Evolutionary conservation across 345 rosid species (phyloP).

Genomic region (Euphorbia peplus): DNA sequence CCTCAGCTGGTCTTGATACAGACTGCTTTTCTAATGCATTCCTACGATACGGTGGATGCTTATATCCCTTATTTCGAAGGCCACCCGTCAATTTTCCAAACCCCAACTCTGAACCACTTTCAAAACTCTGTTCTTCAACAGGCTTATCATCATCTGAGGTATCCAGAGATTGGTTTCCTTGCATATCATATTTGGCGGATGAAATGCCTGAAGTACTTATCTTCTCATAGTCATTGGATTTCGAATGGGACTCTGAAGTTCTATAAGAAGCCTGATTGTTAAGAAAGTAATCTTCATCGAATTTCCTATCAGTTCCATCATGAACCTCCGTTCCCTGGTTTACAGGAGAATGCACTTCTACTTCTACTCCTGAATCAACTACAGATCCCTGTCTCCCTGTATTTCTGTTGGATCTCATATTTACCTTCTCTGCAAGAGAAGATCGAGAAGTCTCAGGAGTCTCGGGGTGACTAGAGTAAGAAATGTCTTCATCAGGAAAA

Average conservation of each 20-base stretch:
- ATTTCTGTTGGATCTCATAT: constrained; percentile 6
- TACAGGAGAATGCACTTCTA: constrained; percentile 11
- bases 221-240: not conserved
- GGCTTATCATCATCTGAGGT: constrained; percentile 31
- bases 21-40: constrained; percentile 28
- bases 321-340: constrained; percentile 11
- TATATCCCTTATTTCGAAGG: constrained; percentile 43
- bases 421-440: constrained; percentile 12
- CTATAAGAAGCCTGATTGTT: constrained; percentile 16
- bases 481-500: constrained; percentile 8
- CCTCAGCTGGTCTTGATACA: constrained; percentile 32
- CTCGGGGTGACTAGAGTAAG: constrained; percentile 20
- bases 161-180: not conserved
- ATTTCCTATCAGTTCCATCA: constrained; percentile 12
- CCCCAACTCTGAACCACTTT: constrained; percentile 38
- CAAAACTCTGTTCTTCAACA: constrained; percentile 32
- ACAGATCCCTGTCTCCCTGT: constrained; percentile 8
- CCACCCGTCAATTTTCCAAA: constrained; percentile 52
- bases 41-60: constrained; percentile 43
- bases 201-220: constrained; percentile 19
- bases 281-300: constrained; percentile 3
- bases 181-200: constrained; percentile 29
- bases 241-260: constrained; percentile 7
- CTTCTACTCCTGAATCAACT: constrained; percentile 8
- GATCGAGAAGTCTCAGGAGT: constrained; percentile 8